Percentiles rank a stretch among this genome's conserved stretches.
Evolutionary conservation across 129 eudicot species (phyloP).

Genomic region (sunflower (Helianthus annuus)): HanXRQr2.0-SUNRISE NC_035448.2:1672825-1673324

Average conservation of each 20-base stretch:
- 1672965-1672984: slow-evolving; percentile 40
- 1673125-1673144: slow-evolving; percentile 25
- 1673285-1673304: neutral
- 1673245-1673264: slow-evolving; percentile 41
- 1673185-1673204: neutral
- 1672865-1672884: neutral
- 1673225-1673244: slow-evolving; percentile 1
- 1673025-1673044: neutral
- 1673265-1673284: slow-evolving; percentile 2
- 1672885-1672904: neutral
- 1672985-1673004: slow-evolving; percentile 4
- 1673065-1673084: neutral
- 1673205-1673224: slow-evolving; percentile 6
- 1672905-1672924: neutral
- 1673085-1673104: slow-evolving; percentile 22
- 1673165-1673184: neutral
- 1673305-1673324: neutral
- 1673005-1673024: neutral
- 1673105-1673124: slow-evolving; percentile 30
- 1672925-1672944: slow-evolving; percentile 75
- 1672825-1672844: slow-evolving; percentile 61
- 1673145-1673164: neutral
- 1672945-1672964: slow-evolving; percentile 61
- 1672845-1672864: slow-evolving; percentile 32
- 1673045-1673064: no score